These are phyloP conservation scores for Bipolaris oryzae DNA, from an alignment of 2,329 filamentous ascomycete species.

Conservation along the genomic window DNA sequence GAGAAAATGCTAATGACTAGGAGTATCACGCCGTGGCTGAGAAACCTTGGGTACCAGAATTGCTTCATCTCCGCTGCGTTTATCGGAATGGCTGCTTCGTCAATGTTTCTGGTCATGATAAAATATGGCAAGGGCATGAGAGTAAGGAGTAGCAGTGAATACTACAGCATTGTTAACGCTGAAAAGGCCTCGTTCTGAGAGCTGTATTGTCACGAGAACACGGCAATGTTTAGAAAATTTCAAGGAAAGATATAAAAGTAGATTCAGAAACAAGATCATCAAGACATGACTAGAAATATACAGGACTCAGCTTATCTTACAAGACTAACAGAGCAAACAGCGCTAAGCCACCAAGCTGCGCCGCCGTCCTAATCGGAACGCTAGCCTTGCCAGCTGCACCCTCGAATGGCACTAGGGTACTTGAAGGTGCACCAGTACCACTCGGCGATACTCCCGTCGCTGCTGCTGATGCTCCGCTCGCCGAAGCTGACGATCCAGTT, in stretches of 20 bases:
- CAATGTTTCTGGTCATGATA: constrained; percentile 53
- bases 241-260: no score
- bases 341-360: constrained; percentile 21
- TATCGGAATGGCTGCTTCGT: constrained; percentile 50
- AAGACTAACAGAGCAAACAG: constrained; percentile 21
- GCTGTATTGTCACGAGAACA: neutral
- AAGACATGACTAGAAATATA: neutral
- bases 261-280: no score
- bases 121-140: constrained; percentile 55
- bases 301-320: neutral
- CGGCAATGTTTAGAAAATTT: no score
- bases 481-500: neutral
- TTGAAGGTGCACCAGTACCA: constrained; percentile 22
- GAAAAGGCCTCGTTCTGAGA: constrained; percentile 8
- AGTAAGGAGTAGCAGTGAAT: constrained; percentile 32
- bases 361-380: constrained; percentile 19
- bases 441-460: neutral
- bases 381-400: constrained; percentile 23
- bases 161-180: constrained; percentile 41
- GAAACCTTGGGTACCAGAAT: constrained; percentile 51
- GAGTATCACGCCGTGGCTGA: constrained; percentile 53
- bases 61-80: constrained; percentile 54
- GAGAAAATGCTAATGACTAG: neutral
- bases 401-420: constrained; percentile 26
- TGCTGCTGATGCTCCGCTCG: no score